Evolutionary conservation across 2,329 filamentous ascomycete species (phyloP), one percentile per base, ranked within the genome.

Genomic region (Dactylellina drechsleri): DNA sequence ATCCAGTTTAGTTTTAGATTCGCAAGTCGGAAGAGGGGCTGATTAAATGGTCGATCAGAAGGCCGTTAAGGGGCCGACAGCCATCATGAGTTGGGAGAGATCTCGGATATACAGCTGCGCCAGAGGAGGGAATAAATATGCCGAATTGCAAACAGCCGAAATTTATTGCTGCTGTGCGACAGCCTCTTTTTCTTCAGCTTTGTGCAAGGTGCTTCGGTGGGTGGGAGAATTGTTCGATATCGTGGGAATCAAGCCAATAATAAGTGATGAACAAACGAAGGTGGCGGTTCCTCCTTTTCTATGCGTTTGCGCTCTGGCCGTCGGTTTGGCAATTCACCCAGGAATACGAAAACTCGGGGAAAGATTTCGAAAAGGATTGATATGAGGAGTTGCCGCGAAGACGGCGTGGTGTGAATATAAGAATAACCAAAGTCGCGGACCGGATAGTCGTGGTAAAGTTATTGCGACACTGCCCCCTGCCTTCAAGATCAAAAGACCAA

Each of bases 341-440:
- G 52, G 26, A 43, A 57, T 18, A 36, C 13, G 49, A 47, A 61
- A 36, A 68, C 31, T 36, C 6, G 31, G 31, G 10, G 31, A 43
- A 31, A 26, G 47, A 20, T 28, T 45, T 20, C 18, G 57, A 40
- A 50, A 26, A 26, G 13, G 65, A 62, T 68, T 20, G 13, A 40
- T 61, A 31, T 41, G 8, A 23, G 36, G 40, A 50, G 13, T 23
- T 15, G 36, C 47, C 47, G 45, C 65, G 57, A 41, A 50, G 16
- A 47, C n/a, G 41, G 28, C 26, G 66, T 70, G 58, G 49, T 56
- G 57, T 54, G 57, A 31, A 70, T 73, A 73, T 73, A 73, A 73
- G 54, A 7, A 36, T 36, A 36, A 1, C 1, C 31, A 36, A 8
- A 10, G 31, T 36, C 31, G 31, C 31, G 31, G 36, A 40, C 47